Evolutionary conservation across 345 rosid species (phyloP), one percentile per base, ranked within the genome.

Genomic region (Limnanthes douglasii): DNA sequence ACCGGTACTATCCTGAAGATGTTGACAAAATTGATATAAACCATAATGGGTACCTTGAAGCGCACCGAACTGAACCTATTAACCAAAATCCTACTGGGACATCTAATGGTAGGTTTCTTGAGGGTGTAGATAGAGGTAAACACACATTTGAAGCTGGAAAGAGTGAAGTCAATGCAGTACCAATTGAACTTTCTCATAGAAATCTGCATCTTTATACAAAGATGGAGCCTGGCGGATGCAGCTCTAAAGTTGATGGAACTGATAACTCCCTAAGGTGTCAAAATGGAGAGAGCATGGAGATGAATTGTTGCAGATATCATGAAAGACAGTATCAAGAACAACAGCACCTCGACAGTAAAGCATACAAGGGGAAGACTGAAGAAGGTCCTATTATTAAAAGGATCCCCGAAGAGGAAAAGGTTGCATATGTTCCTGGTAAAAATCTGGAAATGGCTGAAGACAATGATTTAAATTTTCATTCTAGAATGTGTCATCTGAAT

Each of bases 181-280:
- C 37, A 4, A 14, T 3, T 32, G 19, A 32, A 15, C 16, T 32
- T 32, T n/a, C 18, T 32, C 8, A 8, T 14, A 32, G 17, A 5
- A 32, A 16, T 10, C 14, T 32, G 18, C 3, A 11, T 3, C 5
- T 2, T 5, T 28, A 12, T 3, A 28, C 11, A 13, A 17, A 52
- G 30, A 23, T 24, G 20, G 32, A 51, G 60, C 14, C 9, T 39
- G 38, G 24, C 38, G 12, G 51, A 53, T 18, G 28, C 45, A 6
- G 19, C 24, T 50, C 27, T 42, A 41, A 23, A 38, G 32, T 29
- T 19, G 40, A 45, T 2, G 39, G 28, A 6, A 18, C 6, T 45
- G 34, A 5, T 11, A 6, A 14, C 22, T 41, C 32, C 26, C 13
- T 6, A 10, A 15, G 41, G 8, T 33, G 41, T 34, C 29, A 15